phyloP scores from a whole-genome alignment of 176 grass and related monocot species.

The Phoenix roebelenii region DNA sequence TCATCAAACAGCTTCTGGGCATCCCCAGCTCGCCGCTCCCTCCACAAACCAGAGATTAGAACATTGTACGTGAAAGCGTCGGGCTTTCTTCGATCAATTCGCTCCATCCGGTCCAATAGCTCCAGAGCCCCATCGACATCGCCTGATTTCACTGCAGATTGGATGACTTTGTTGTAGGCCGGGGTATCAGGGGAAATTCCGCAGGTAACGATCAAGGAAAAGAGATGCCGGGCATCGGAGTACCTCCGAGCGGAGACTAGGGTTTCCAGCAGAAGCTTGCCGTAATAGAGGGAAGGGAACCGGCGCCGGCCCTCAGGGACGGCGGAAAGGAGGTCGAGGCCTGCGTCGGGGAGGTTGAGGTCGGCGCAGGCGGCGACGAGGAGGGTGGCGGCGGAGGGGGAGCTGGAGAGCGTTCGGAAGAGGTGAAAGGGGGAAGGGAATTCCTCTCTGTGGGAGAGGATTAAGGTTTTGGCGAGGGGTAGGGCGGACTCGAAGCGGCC shows the following conservation, averaged over 20 bases:
- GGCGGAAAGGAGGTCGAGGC: conserved; percentile 31
- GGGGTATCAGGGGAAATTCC: conserved; percentile 28
- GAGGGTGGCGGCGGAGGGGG: conserved; percentile 4
- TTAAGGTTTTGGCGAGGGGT: conserved; percentile 21
- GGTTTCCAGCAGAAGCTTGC: conserved; percentile 37
- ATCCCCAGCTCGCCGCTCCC: conserved; percentile 8
- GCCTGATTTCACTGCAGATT: conserved; percentile 18
- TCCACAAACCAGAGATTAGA: conserved; percentile 34
- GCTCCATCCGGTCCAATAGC: conserved; percentile 36
- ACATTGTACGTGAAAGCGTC: conserved; percentile 58
- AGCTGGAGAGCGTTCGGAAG: conserved; percentile 15
- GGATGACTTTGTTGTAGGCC: conserved; percentile 49
- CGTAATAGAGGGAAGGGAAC: background rate
- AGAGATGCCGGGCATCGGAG: conserved; percentile 27
- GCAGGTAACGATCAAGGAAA: conserved; percentile 24
- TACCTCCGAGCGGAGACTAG: conserved; percentile 31
- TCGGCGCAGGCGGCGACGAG: conserved; percentile 13
- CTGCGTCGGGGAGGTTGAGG: conserved; percentile 30
- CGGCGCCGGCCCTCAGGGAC: conserved; percentile 13
- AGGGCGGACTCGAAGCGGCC: conserved; percentile 38
- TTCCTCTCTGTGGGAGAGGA: conserved; percentile 19
- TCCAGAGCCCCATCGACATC: conserved; percentile 36
- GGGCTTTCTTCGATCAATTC: conserved; percentile 4
- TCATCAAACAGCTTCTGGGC: conserved; percentile 47
- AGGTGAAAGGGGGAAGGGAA: conserved; percentile 21